Evolutionary conservation across 1,284 basidiomycete genomes (phyloP), one percentile per base, ranked within the genome.

Genomic region (Cutaneotrichosporon curvatum): DNA sequence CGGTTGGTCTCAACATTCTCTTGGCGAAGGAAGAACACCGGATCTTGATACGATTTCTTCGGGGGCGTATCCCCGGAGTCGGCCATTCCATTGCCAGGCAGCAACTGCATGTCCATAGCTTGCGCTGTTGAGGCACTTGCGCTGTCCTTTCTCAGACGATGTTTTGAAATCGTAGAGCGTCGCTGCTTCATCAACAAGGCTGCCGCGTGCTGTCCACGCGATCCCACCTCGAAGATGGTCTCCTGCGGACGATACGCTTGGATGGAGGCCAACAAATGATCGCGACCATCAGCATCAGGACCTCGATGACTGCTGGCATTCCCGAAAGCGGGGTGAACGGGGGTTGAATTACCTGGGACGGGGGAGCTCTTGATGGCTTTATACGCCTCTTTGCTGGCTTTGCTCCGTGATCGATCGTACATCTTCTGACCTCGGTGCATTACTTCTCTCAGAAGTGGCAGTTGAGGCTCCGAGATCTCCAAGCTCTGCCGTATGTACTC

Each of bases 381-480:
- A 73, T 96, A 88, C 58, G 84, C 86, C 46, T 84, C 83, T 16
- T 82, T 78, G 57, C 83, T 85, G 4, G 94, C 92, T 65, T 94
- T 95, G 25, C 84, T 83, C 63, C 89, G 84, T 50, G 87, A 91
- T 23, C 90, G 82, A 62, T 95, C 90, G 67, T 95, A 98, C 87
- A 97, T 87, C 7, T 79, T 75, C 56, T 96, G 91, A 0, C 92
- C 94, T 43, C 88, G 82, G 47, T 79, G 77, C 80, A 95, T 94
- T 43, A 98, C 89, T 9, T 81, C 80, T n/a, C 84, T 78, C 19
- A 96, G 73, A n/a, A 78, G 75, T 3, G 79, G 74, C 15, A 96
- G 77, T 30, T 81, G 79, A 50, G 84, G 79, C 39, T 87, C 80
- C 25, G 76, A 69, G 31, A 80, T 79, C 19, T 67, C 60, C 40